phyloP scores from a whole-genome alignment of 1,139 yeast species.

The Meyerozyma athensensis region DNA sequence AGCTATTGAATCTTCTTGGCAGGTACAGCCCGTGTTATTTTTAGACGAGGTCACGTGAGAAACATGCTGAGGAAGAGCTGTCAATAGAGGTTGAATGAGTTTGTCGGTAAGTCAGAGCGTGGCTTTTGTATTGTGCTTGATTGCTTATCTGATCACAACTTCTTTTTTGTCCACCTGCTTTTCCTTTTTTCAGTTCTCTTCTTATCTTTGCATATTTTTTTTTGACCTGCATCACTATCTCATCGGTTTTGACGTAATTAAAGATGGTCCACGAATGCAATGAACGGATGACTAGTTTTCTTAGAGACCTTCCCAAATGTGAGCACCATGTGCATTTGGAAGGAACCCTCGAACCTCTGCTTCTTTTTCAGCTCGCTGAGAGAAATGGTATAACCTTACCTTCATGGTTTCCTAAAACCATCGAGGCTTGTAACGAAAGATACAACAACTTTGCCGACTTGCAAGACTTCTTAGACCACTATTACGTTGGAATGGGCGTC shows the following conservation, averaged over 20 bases:
- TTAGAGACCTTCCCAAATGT: slow-evolving; percentile 70
- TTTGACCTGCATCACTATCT: neutral
- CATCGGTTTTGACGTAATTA: neutral
- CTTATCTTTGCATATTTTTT: neutral
- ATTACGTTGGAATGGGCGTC: slow-evolving; percentile 76
- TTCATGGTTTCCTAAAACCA: slow-evolving; percentile 49
- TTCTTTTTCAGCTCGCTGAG: slow-evolving; percentile 60
- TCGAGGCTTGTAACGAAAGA: slow-evolving; percentile 50
- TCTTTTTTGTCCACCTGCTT: no score
- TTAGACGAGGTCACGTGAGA: no score
- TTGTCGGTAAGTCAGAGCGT: no score
- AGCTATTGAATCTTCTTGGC: neutral
- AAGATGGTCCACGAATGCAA: neutral
- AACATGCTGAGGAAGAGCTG: no score
- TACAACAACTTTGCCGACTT: slow-evolving; percentile 59
- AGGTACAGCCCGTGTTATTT: neutral
- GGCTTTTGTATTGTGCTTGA: no score
- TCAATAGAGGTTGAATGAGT: no score
- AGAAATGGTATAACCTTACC: slow-evolving; percentile 57
- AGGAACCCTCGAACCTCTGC: slow-evolving; percentile 72
- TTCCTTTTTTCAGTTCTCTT: neutral
- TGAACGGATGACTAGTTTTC: slow-evolving; percentile 32
- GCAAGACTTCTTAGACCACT: slow-evolving; percentile 73
- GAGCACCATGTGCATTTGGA: slow-evolving; percentile 81
- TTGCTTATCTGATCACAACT: no score